Percentiles rank a stretch among this genome's conserved stretches.
These are phyloP conservation scores for Salinomyces thailandicus DNA, from an alignment of 2,329 filamentous ascomycete species.

Conservation along the genomic window DNA sequence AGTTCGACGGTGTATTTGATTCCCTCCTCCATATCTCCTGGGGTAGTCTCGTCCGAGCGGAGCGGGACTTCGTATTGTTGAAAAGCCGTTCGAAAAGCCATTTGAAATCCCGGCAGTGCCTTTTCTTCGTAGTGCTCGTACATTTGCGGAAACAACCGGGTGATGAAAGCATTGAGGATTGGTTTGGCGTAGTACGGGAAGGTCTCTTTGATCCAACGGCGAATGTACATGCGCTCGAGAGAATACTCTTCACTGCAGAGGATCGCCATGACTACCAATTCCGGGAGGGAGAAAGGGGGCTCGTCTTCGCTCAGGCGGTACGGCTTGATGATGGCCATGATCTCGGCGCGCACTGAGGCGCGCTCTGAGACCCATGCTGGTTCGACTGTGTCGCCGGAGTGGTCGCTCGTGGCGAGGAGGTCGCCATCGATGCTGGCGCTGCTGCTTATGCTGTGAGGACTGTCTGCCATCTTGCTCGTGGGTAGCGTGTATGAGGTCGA, in stretches of 20 bases:
- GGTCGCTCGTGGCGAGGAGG: no score
- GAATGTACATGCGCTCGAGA: not conserved
- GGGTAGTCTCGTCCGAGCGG: no score
- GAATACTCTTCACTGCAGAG: not conserved
- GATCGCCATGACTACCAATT: slow-evolving; percentile 6
- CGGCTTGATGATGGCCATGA: slow-evolving; percentile 1
- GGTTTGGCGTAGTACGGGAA: slow-evolving; percentile 1
- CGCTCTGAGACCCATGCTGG: not conserved
- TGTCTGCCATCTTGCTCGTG: not conserved
- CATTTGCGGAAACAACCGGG: no score
- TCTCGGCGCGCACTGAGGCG: slow-evolving; percentile 1
- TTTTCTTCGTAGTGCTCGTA: not conserved
- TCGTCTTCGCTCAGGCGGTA: not conserved
- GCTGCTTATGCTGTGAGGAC: not conserved
- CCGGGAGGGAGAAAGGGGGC: slow-evolving; percentile 1
- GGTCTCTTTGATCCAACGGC: not conserved
- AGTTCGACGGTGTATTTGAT: no score
- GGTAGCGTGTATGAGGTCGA: no score
- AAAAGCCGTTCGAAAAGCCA: not conserved
- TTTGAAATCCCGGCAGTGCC: not conserved
- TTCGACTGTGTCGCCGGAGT: no score
- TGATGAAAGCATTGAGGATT: no score
- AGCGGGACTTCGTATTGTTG: not conserved
- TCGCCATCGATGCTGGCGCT: not conserved
- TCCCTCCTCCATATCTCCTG: no score